Conservation (phyloP, 345 rosid genomes). For the Euphorbia peplus region DNA sequence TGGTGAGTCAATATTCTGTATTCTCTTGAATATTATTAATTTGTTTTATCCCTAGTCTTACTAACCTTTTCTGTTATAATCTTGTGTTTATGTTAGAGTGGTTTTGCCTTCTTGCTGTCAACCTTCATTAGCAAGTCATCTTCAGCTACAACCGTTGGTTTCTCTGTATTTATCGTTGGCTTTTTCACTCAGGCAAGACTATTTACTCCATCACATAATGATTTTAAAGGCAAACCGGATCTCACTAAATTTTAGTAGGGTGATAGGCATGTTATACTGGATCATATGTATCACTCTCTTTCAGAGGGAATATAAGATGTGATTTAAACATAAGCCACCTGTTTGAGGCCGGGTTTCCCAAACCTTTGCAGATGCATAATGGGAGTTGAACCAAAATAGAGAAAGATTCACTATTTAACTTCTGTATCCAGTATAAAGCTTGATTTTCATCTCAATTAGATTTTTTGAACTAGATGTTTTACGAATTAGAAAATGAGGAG, state of each 20-base stretch:
- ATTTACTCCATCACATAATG: not conserved
- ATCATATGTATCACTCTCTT: not conserved
- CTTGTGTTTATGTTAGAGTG: constrained; percentile 49
- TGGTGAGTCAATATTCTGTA: constrained; percentile 44
- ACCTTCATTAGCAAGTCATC: constrained; percentile 78
- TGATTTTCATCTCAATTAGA: not conserved
- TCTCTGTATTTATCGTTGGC: constrained; percentile 69
- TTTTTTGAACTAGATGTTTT: not conserved
- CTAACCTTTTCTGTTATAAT: constrained; percentile 14
- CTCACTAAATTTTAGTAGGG: not conserved
- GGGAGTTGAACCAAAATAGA: not conserved
- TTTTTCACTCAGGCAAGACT: constrained; percentile 73
- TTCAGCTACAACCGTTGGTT: constrained; percentile 72
- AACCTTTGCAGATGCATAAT: not conserved
- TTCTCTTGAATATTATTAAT: not conserved
- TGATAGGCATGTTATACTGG: not conserved
- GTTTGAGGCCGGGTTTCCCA: not conserved
- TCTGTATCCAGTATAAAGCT: not conserved
- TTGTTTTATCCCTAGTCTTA: not conserved
- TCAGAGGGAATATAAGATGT: not conserved
- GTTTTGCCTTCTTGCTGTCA: constrained; percentile 81
- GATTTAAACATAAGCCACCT: not conserved
- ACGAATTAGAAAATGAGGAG: not conserved
- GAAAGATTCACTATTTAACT: not conserved
- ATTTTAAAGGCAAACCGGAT: not conserved